Conservation (phyloP, 148 eudicot species). For the Polygonum aviculare region DNA sequence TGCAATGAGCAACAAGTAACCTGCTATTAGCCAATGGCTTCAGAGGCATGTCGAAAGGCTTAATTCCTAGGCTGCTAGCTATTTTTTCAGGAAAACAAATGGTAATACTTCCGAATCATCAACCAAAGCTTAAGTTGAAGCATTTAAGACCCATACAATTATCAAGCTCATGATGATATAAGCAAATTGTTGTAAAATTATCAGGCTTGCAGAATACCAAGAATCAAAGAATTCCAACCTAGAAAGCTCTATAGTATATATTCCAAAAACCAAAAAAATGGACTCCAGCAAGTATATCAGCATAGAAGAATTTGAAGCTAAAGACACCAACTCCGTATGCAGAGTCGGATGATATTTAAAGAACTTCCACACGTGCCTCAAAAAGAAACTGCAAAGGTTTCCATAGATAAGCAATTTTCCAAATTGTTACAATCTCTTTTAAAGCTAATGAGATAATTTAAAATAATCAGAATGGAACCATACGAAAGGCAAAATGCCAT, state of each 20-base stretch:
- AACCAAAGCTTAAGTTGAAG: not conserved
- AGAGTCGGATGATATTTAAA: not conserved
- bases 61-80: not conserved
- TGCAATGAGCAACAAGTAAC: not conserved
- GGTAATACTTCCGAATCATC: not conserved
- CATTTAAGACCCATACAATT: not conserved
- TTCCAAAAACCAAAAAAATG: not conserved
- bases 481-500: not conserved
- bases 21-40: not conserved
- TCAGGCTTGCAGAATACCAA: not conserved
- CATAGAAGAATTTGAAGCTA: conserved; percentile 1
- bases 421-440: not conserved
- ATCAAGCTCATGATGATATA: not conserved
- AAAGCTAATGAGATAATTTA: not conserved
- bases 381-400: not conserved
- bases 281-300: not conserved
- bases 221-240: not conserved
- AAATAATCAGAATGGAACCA: not conserved
- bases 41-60: not conserved
- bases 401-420: not conserved
- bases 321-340: not conserved
- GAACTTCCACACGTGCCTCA: not conserved
- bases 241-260: not conserved
- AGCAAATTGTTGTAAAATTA: not conserved
- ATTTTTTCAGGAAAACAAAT: not conserved